Conservation (phyloP, 208 protist species). For the Perkinsela sp. region DNA sequence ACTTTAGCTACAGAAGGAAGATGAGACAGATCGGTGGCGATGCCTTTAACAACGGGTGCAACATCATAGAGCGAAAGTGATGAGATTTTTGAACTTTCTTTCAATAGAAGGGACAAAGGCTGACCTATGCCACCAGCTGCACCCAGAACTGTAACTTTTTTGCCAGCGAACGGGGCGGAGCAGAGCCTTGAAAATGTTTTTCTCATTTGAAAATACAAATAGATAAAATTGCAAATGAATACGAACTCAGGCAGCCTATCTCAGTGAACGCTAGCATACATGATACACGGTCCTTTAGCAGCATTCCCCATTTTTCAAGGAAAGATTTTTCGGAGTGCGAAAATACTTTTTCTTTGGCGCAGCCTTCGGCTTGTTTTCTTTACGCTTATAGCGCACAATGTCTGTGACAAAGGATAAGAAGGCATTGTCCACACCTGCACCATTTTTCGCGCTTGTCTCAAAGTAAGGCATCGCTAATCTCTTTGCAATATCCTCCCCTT, state of each 20-base stretch:
- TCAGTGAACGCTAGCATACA: too few relatives aligned
- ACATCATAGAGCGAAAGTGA: constrained; percentile 72
- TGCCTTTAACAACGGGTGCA: constrained; percentile 33
- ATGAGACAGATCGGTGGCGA: constrained; percentile 76
- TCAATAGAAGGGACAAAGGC: constrained; percentile 49
- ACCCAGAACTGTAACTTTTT: constrained; percentile 47
- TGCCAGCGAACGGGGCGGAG: neutral
- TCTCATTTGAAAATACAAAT: too few relatives aligned
- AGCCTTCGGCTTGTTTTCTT: neutral
- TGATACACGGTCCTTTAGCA: too few relatives aligned
- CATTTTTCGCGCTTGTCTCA: constrained; percentile 70
- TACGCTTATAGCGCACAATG: neutral
- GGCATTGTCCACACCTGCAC: constrained; percentile 68
- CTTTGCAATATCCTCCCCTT: constrained; percentile 72
- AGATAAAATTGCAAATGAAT: too few relatives aligned
- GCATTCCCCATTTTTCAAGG: too few relatives aligned
- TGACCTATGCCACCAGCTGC: constrained; percentile 59
- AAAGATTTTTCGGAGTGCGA: neutral
- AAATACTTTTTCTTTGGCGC: neutral
- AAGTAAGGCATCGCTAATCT: constrained; percentile 78
- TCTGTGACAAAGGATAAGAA: constrained; percentile 24
- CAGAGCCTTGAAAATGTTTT: neutral
- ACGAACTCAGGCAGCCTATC: too few relatives aligned
- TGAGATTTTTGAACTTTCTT: constrained; percentile 26
- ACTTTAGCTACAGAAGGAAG: constrained; percentile 39